Evolutionary conservation across 208 protist species (phyloP).

Genomic region (Leishmania lainsoni): DNA sequence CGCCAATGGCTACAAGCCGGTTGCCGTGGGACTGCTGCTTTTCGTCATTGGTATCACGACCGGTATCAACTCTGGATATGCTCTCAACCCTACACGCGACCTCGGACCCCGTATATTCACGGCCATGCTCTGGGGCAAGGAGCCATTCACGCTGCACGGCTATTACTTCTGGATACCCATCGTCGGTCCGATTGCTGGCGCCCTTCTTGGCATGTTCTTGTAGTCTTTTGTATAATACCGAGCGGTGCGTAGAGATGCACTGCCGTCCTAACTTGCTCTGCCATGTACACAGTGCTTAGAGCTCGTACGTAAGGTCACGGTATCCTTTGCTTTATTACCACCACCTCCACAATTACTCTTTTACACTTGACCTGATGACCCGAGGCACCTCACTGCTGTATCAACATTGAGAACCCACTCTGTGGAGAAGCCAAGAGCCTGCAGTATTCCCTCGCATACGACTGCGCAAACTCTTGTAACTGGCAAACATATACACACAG

Average conservation of each 20-base stretch:
- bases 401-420: not conserved
- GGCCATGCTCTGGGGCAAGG: slow-evolving; percentile 36
- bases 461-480: not conserved
- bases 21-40: slow-evolving; percentile 46
- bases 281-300: not conserved
- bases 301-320: not conserved
- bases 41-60: slow-evolving; percentile 47
- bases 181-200: slow-evolving; percentile 39
- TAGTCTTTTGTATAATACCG: slow-evolving; percentile 49
- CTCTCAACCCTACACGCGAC: slow-evolving; percentile 58
- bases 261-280: not conserved
- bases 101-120: slow-evolving; percentile 46
- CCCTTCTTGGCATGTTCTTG: slow-evolving; percentile 39
- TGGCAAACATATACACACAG: not conserved
- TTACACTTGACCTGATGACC: not conserved
- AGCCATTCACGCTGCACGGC: slow-evolving; percentile 40
- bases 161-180: slow-evolving; percentile 60
- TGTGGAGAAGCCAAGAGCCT: not conserved
- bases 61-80: slow-evolving; percentile 47
- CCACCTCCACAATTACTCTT: not conserved
- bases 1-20: slow-evolving; percentile 41
- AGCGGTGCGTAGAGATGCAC: not conserved
- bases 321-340: not conserved
- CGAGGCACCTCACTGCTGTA: not conserved
- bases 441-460: not conserved